Base-by-base conservation (phyloP, 345 rosid genomes). In the Rhodamnia rubescens region DNA sequence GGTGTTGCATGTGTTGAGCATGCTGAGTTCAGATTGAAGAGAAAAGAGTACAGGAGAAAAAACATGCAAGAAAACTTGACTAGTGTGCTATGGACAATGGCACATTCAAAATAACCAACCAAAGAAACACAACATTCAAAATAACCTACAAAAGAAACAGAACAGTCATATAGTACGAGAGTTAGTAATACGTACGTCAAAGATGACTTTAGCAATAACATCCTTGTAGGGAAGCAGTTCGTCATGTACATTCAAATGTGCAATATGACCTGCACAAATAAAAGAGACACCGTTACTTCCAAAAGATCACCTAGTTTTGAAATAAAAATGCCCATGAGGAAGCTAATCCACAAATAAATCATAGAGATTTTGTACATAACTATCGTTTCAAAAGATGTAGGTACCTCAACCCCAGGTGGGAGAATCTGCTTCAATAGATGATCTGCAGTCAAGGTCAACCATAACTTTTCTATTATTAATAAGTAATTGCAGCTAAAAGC, bases 311-410 rank as follows among this genome's bases (percentile, higher is more conserved):
- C 75, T 8, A 36, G 75, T 64, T 64, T 32, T 32, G 44, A 32
- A 64, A 32, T 21, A 18, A 29, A 83, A 82, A 83, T 59, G 24
- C 32, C 69, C 81, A 53, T 54, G 55, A 82, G 12, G 20, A 42
- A 56, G 54, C 80, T 56, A 8, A 56, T 21, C 49, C 27, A 29
- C 4, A 75, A 7, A 53, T 87, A 88, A 57, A 74, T 44, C 24
- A 53, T 81, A 53, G 57, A 74, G 85, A 86, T 85, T 86, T 53
- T 89, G 90, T 88, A 95, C 96, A 92, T 90, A 94, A 91, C 98
- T 91, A 97, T 93, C 82, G 99, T 97, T 91, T 97, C 98, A 80
- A 97, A 96, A 53, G 98, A 97, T 74, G 99, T 92, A 85, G 99
- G 99, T 53, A 96, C 93, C 89, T 96, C 98, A 56, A 94, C 93